Percentiles rank a stretch among this genome's conserved stretches.
These are phyloP conservation scores for Erythrophleum ivorense DNA, from an alignment of 331 rosid species.

Conservation along the genomic window DNA sequence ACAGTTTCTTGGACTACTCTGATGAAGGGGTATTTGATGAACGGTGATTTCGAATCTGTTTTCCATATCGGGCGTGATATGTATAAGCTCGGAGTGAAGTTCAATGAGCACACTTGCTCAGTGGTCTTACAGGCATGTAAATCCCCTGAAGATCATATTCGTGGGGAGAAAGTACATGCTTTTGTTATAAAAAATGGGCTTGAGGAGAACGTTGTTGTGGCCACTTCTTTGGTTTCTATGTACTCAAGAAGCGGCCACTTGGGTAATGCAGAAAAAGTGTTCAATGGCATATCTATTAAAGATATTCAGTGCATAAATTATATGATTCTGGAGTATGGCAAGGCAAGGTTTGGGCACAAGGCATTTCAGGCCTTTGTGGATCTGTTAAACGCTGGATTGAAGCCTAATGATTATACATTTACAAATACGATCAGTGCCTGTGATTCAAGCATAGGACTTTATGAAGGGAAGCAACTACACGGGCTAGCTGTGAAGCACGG, in stretches of 20 bases:
- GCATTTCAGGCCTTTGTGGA: slow-evolving; percentile 45
- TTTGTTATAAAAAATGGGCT: slow-evolving; percentile 53
- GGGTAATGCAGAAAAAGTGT: slow-evolving; percentile 54
- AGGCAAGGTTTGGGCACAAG: slow-evolving; percentile 47
- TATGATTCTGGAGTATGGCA: slow-evolving; percentile 61
- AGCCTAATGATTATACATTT: slow-evolving; percentile 48
- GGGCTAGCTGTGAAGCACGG: slow-evolving; percentile 55
- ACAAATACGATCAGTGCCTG: slow-evolving; percentile 53
- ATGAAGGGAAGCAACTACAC: slow-evolving; percentile 52
- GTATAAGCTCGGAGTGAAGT: slow-evolving; percentile 45
- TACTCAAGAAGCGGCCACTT: slow-evolving; percentile 48
- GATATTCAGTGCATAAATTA: slow-evolving; percentile 61
- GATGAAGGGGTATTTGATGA: slow-evolving; percentile 55
- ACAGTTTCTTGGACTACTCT: slow-evolving; percentile 62
- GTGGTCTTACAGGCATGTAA: slow-evolving; percentile 55
- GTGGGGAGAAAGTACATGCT: slow-evolving; percentile 55
- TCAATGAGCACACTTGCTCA: slow-evolving; percentile 64
- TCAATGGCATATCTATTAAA: slow-evolving; percentile 32
- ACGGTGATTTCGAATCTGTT: slow-evolving; percentile 44
- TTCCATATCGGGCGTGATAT: slow-evolving; percentile 47
- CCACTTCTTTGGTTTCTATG: slow-evolving; percentile 60
- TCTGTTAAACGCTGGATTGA: slow-evolving; percentile 49
- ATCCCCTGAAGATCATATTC: slow-evolving; percentile 29
- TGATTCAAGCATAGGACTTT: slow-evolving; percentile 32
- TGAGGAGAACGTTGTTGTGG: slow-evolving; percentile 49